Base-by-base conservation (phyloP, 768 basidiomycete genomes). In the Lactarius deliciosus region DNA sequence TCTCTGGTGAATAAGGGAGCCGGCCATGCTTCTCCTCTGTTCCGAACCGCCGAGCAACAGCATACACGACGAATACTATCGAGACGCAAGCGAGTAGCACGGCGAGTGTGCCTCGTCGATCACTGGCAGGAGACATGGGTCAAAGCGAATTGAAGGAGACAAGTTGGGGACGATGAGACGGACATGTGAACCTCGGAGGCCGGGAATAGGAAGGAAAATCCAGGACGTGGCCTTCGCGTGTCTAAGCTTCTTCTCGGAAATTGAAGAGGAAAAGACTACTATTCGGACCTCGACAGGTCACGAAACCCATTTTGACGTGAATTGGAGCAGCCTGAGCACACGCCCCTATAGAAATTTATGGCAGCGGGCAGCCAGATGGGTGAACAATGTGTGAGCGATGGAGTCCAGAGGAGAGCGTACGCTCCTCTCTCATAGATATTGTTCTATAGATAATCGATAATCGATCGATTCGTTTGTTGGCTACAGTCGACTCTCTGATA, bases 131-230 rank as follows among this genome's bases (percentile, higher is more conserved):
- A 86, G 70, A 89, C 84, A 59, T 84, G 85, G 60, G 81, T 75
- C 32, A 85, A 76, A 66, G 79, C 80, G 71, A 81, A 80, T 57
- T 85, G 82, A 75, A 90, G 72, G 83, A n/a, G 79, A 76, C 28
- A 86, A 81, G 74, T 91, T 89, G 65, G 85, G 85, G 61, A 88
- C 70, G 71, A 82, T 80, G 58, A 92, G 69, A 18, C 84, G 85
- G 18, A 89, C 72, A 47, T 81, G 78, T 66, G 85, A 32, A 20
- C 82, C 79, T 65, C 77, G 82, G 16, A 86, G 74, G 64, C 85
- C 83, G 15, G 89, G 88, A 59, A 91, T 81, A 56, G 85, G 81
- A 50, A 91, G 68, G 45, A 82, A 82, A 55, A 90, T 83, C 88
- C 88, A 90, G 18, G 85, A 79, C 6, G 76, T 70, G 50, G 72